Evolutionary conservation across 2,329 filamentous ascomycete species (phyloP).

Genomic region (Penicillium hesseltinei): DNA sequence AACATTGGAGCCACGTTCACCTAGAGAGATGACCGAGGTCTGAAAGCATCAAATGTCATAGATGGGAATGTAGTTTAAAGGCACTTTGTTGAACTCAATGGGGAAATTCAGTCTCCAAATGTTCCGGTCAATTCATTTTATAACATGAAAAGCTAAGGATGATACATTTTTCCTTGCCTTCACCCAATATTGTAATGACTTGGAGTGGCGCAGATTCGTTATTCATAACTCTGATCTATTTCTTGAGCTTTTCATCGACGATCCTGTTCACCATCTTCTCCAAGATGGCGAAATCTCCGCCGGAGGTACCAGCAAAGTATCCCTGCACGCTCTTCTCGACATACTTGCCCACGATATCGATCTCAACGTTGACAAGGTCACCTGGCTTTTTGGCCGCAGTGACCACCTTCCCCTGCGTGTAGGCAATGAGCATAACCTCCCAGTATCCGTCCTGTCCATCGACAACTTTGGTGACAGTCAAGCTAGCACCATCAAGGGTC

Average conservation of each 20-base stretch:
- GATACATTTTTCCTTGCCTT: neutral
- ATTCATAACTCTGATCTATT: slow-evolving; percentile 15
- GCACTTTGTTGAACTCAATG: no score
- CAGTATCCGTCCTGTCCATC: slow-evolving; percentile 77
- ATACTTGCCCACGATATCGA: slow-evolving; percentile 73
- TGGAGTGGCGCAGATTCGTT: neutral
- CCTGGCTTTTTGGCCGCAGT: slow-evolving; percentile 74
- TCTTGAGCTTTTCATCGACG: slow-evolving; percentile 66
- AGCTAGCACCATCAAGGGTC: slow-evolving; percentile 86
- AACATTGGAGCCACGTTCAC: no score
- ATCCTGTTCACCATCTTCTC: slow-evolving; percentile 73
- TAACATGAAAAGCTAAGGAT: neutral
- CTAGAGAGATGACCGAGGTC: no score
- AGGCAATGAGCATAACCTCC: slow-evolving; percentile 96
- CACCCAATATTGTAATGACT: neutral
- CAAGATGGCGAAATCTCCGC: slow-evolving; percentile 52
- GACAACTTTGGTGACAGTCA: slow-evolving; percentile 85
- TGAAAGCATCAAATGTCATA: no score
- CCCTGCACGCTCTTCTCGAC: slow-evolving; percentile 77
- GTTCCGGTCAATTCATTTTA: neutral
- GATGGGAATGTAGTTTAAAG: no score
- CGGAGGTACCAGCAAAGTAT: slow-evolving; percentile 58
- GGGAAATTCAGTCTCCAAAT: neutral
- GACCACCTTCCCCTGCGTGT: slow-evolving; percentile 90
- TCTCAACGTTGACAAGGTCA: slow-evolving; percentile 86